Evolutionary conservation across 78 protist genomes (phyloP).

Genomic region (Diacronema lutheri): DNA sequence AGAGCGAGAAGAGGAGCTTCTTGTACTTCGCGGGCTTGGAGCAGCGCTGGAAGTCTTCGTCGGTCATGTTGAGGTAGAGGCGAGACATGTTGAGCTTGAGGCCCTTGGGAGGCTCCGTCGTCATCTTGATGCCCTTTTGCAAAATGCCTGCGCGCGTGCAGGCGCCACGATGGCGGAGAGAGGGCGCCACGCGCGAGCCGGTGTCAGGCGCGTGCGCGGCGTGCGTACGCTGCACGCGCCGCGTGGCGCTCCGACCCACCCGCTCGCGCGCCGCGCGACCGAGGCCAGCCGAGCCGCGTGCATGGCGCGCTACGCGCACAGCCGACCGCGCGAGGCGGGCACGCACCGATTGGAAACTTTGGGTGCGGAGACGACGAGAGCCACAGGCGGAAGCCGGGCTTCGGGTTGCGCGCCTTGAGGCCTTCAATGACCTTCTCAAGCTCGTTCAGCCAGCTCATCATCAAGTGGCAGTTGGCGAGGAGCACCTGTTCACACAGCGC

Average conservation of each 20-base stretch:
- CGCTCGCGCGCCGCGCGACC: no score
- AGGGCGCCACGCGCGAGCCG: no score
- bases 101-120: conserved; percentile 92
- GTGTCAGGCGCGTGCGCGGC: no score
- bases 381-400: conserved; percentile 81
- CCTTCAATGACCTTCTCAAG: conserved; percentile 67
- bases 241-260: no score
- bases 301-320: no score
- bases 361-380: conserved; percentile 78
- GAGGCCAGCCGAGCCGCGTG: no score
- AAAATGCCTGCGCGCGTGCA: conserved; percentile 36
- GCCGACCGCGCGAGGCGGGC: no score
- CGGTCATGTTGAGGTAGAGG: conserved; percentile 48
- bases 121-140: conserved; percentile 80
- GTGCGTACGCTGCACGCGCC: no score
- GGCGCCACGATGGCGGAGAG: no score
- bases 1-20: conserved; percentile 67
- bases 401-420: conserved; percentile 41
- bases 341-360: conserved; percentile 74
- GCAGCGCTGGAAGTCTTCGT: conserved; percentile 32
- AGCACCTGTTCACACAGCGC: conserved; percentile 77
- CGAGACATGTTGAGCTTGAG: conserved; percentile 71
- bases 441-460: conserved; percentile 58
- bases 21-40: conserved; percentile 47
- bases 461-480: conserved; percentile 86